phyloP scores from a whole-genome alignment of 352 stramenopile genomes.

The Saprolegnia diclina region DNA sequence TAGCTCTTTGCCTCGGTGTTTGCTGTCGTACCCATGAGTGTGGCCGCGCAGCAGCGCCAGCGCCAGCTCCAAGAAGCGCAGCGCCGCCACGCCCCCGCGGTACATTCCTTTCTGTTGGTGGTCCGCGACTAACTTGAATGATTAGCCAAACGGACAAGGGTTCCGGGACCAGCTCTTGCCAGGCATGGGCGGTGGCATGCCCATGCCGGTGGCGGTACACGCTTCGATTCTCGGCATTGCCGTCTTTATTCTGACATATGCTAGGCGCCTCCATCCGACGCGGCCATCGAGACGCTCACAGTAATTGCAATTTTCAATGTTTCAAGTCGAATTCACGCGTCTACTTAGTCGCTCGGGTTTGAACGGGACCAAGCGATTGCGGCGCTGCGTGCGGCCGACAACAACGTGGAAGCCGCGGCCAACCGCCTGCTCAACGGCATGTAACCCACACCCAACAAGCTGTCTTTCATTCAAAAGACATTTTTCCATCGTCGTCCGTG shows the following conservation, averaged over 20 bases:
- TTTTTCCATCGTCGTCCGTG: neutral
- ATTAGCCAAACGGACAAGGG: slow-evolving; percentile 47
- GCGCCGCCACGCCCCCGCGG: slow-evolving; percentile 33
- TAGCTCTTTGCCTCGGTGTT: slow-evolving; percentile 69
- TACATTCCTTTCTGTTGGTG: neutral
- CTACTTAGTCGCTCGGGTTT: slow-evolving; percentile 56
- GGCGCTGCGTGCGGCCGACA: slow-evolving; percentile 64
- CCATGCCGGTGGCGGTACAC: neutral
- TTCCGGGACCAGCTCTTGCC: slow-evolving; percentile 79
- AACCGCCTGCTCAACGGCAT: slow-evolving; percentile 77
- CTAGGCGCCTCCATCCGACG: slow-evolving; percentile 52
- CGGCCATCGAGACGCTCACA: slow-evolving; percentile 72
- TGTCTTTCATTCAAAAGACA: neutral
- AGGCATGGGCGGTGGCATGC: slow-evolving; percentile 32
- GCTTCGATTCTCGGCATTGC: neutral
- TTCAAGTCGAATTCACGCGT: slow-evolving; percentile 25
- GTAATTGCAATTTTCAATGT: slow-evolving; percentile 32
- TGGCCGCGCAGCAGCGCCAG: slow-evolving; percentile 58
- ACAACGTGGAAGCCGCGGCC: slow-evolving; percentile 83
- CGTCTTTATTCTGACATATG: neutral
- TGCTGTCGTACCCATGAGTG: slow-evolving; percentile 66
- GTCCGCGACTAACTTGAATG: neutral
- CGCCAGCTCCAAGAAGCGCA: slow-evolving; percentile 65
- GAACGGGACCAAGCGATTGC: slow-evolving; percentile 61
- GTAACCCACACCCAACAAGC: slow-evolving; percentile 21